Conservation (phyloP, 2,329 filamentous ascomycete species). For the Exophiala sp. region DNA sequence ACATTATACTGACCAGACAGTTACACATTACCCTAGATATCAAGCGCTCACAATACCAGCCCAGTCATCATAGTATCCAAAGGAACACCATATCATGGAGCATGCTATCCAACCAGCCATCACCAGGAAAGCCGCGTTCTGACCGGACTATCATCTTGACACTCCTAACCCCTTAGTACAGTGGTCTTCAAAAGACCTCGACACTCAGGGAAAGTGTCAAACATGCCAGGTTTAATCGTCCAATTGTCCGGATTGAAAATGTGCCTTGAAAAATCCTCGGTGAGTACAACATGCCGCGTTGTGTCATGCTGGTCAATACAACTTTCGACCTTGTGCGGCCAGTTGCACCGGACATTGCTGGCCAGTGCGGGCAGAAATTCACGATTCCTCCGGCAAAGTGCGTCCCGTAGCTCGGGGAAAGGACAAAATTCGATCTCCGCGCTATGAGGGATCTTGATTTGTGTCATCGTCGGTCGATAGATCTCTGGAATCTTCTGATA, state of each 20-base stretch:
- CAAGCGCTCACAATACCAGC: too few relatives aligned
- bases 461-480: slow-evolving; percentile 1
- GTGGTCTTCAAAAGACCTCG: slow-evolving; percentile 1
- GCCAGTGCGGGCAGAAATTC: slow-evolving; percentile 2
- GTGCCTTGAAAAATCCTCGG: slow-evolving; percentile 2
- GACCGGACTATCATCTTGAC: neutral
- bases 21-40: too few relatives aligned
- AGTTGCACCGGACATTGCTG: slow-evolving; percentile 8
- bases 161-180: neutral
- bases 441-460: slow-evolving; percentile 6
- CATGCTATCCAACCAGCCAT: too few relatives aligned
- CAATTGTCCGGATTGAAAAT: slow-evolving; percentile 1
- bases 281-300: neutral
- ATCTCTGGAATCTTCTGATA: slow-evolving; percentile 5
- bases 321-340: neutral
- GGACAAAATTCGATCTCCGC: slow-evolving; percentile 8
- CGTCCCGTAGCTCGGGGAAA: slow-evolving; percentile 5
- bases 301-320: neutral
- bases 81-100: neutral
- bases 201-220: slow-evolving; percentile 8
- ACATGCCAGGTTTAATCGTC: neutral
- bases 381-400: slow-evolving; percentile 6
- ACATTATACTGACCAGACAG: too few relatives aligned
- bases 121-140: neutral
- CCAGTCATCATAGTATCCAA: too few relatives aligned